Base-by-base conservation (phyloP, 1,139 yeast genomes). In the Yamadazyma spencermartinsiae region DNA sequence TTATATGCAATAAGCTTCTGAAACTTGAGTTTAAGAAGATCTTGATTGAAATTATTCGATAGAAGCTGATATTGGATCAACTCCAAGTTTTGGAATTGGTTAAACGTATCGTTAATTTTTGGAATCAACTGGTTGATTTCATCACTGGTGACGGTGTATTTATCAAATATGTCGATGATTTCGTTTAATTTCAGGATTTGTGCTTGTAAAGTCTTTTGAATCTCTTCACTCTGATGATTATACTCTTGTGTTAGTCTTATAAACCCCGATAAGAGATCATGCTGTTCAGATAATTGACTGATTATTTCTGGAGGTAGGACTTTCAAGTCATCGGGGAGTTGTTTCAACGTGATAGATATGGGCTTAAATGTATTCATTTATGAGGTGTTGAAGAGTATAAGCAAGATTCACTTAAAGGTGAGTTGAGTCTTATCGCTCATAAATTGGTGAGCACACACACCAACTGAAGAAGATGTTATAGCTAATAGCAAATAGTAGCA, bases 61-160 rank as follows among this genome's bases (percentile, higher is more conserved):
- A 71, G 50, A 21, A 70, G 53, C 45, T 68, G 71, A 50, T 70
- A 69, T 49, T 71, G 76, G 27, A 52, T 54, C 6, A 68, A 61
- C 45, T 72, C 75, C 30, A 65, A 49, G 41, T 58, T 55, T 24
- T 59, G 48, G 49, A 68, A 71, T 44, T 68, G 68, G 18, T 54
- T 55, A 48, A 64, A 63, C 3, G 58, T 45, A 9, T 45, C 39
- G 24, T 58, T 58, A n/a, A 70, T 50, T 8, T 55, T 46, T 9
- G 44, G 43, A 14, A 65, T 48, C 39, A 62, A 63, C 19, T 49
- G 52, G 31, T 51, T 51, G 14, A 72, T 71, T 18, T 47, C 51
- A 1, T 38, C 39, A 5, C 61, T 44, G n/a, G 58, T 44, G 4
- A 35, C 38, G 16, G 51, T 48, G 45, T 72, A 71, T 5, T 65